Percentiles rank a stretch among this genome's conserved stretches.
Conservation (phyloP, 2,329 filamentous ascomycete species). For the Pseudogymnoascus sp. region DNA sequence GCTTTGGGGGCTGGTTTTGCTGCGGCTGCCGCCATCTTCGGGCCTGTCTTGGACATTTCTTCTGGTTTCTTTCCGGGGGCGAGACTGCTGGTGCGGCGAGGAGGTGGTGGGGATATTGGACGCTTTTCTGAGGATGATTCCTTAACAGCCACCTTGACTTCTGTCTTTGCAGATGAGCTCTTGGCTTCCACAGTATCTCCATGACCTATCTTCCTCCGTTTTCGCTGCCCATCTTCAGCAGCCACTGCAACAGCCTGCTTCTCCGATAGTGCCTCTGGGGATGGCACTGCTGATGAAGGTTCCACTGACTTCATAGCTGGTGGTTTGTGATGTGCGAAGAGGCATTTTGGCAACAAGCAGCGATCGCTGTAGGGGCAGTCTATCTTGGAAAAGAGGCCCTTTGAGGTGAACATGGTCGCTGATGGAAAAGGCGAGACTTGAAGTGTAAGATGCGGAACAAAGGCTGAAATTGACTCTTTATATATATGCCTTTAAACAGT, state of each 20-base stretch:
- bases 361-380: conserved; percentile 24
- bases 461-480: background rate
- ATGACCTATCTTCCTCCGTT: conserved; percentile 24
- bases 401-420: conserved; percentile 26
- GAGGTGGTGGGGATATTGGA: conserved; percentile 22
- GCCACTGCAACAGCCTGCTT: background rate
- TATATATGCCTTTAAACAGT: background rate
- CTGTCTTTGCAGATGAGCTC: background rate
- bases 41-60: conserved; percentile 12
- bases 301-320: background rate
- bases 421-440: background rate
- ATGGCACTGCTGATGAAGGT: background rate
- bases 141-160: background rate
- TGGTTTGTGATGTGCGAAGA: conserved; percentile 22
- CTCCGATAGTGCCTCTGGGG: background rate
- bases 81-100: conserved; percentile 18
- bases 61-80: conserved; percentile 11
- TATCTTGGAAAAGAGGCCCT: conserved; percentile 24
- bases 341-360: conserved; percentile 26
- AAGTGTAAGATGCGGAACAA: background rate
- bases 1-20: background rate
- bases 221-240: conserved; percentile 27
- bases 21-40: conserved; percentile 10
- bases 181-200: background rate
- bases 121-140: conserved; percentile 14